These are phyloP conservation scores for Rhodotorula kratochvilovae DNA, from an alignment of 768 basidiomycete genomes.

Conservation along the genomic window DNA sequence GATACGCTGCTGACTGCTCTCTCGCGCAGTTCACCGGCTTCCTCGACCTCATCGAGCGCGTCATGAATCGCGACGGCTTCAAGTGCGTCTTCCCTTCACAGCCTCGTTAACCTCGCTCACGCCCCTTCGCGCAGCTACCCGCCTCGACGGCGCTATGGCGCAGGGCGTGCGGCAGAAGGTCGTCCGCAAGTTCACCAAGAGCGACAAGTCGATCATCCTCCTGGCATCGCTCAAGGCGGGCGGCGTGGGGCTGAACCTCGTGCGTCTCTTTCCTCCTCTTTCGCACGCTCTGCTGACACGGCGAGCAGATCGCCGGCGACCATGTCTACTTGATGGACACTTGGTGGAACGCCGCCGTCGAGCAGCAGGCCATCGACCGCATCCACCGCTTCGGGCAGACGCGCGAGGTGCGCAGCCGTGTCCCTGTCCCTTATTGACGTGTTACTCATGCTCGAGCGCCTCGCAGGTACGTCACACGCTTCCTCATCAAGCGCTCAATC, in stretches of 20 bases:
- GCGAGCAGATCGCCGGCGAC: conserved; percentile 61
- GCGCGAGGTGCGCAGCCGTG: conserved; percentile 21
- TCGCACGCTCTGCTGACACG: conserved; percentile 47
- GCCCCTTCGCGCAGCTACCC: conserved; percentile 46
- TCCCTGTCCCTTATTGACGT: background rate
- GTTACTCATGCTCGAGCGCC: background rate
- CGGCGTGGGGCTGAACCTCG: conserved; percentile 65
- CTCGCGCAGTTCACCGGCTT: conserved; percentile 85
- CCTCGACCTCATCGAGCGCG: conserved; percentile 70
- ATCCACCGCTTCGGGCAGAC: conserved; percentile 44
- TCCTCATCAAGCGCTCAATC: conserved; percentile 39
- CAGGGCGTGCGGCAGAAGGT: conserved; percentile 72
- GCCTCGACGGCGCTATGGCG: conserved; percentile 91
- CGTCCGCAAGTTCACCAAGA: conserved; percentile 61
- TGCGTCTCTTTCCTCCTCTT: background rate
- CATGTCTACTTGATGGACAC: conserved; percentile 64
- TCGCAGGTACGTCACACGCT: conserved; percentile 31
- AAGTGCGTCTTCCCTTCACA: conserved; percentile 48
- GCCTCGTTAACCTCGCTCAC: too few relatives aligned
- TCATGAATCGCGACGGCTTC: conserved; percentile 64
- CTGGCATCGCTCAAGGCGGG: conserved; percentile 68
- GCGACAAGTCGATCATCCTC: conserved; percentile 30
- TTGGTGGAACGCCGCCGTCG: conserved; percentile 36
- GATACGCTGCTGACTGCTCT: background rate
- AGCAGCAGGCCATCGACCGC: conserved; percentile 40